Evolutionary conservation across 2,329 filamentous ascomycete genomes (phyloP), one percentile per base, ranked within the genome.

Genomic region (Aspergillus amoenus): DNA sequence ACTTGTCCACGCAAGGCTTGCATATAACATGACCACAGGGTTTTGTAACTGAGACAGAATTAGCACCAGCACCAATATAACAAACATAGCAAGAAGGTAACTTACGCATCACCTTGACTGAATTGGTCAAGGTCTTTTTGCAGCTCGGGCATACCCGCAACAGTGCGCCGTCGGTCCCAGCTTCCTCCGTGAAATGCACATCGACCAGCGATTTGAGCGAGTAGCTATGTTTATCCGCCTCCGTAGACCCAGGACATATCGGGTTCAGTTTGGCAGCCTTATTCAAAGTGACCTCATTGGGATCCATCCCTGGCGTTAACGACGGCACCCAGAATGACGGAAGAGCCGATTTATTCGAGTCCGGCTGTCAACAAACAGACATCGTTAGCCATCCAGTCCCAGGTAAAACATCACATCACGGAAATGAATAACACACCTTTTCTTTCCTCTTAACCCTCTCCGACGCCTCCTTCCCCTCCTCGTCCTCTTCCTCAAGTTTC

Each of bases 301-400:
- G 77, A 46, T 83, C 83, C 39, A 81, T 83, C 0, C 81, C 81
- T 1, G 91, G 91, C 0, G 90, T 95, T 56, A 93, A 83, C 0
- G 89, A 90, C 0, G 92, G 93, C 12, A 93, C 88, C 94, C 93
- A 97, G 76, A 97, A 97, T 0, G 91, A 95, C 0, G 91, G 90
- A 0, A 96, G 77, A 15, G 83, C 82, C 1, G 85, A 83, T 73
- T 88, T 90, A 8, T 83, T 79, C 3, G 85, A 82, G 69, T 86
- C 74, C 53, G 71, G 72, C 69, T 76, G 55, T 45, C n/a, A 22
- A 32, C 7, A n/a, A n/a, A 21, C 34, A 41, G 27, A 41, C 22
- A 62, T 32, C 18, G 54, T 45, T 40, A 53, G 41, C 46, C 1
- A 21, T 17, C 40, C 43, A 37, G 34, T 8, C 4, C 32, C 24